These are phyloP conservation scores for Henningerozyma blattae DNA, from an alignment of 805 yeast genomes.

Conservation along the genomic window DNA sequence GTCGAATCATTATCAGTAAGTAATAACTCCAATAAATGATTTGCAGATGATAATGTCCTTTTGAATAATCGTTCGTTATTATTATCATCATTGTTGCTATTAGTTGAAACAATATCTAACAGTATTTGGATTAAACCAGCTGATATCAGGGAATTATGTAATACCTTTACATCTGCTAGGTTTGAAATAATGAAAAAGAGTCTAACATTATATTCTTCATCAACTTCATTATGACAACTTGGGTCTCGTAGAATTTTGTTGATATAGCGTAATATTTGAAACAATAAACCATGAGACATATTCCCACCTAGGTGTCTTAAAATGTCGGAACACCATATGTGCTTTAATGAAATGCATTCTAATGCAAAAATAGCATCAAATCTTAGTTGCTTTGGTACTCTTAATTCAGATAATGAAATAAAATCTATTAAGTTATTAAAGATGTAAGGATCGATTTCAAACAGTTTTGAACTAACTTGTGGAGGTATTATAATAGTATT, in stretches of 20 bases:
- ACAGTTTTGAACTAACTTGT: conserved; percentile 49
- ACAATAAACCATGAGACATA: conserved; percentile 72
- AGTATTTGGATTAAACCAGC: conserved; percentile 69
- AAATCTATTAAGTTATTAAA: conserved; percentile 60
- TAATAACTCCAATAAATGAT: conserved; percentile 41
- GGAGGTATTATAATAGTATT: conserved; percentile 45
- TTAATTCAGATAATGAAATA: conserved; percentile 49
- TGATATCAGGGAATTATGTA: conserved; percentile 45
- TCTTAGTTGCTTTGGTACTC: conserved; percentile 41
- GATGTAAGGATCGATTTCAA: conserved; percentile 62
- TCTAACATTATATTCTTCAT: conserved; percentile 36
- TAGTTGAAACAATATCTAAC: conserved; percentile 44
- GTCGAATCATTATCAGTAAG: conserved; percentile 37
- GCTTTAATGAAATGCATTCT: conserved; percentile 54
- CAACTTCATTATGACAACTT: conserved; percentile 24
- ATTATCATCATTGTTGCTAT: too few relatives aligned
- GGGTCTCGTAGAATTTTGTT: conserved; percentile 36
- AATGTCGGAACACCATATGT: conserved; percentile 64
- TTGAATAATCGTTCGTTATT: conserved; percentile 34
- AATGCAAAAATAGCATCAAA: conserved; percentile 54
- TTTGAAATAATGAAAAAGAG: conserved; percentile 54
- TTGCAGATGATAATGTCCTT: conserved; percentile 50
- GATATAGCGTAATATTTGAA: conserved; percentile 59
- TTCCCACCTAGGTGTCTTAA: conserved; percentile 73
- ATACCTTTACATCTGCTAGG: conserved; percentile 41